Conservation (phyloP, 179 eudicot species). For the Silene coronaria region DNA sequence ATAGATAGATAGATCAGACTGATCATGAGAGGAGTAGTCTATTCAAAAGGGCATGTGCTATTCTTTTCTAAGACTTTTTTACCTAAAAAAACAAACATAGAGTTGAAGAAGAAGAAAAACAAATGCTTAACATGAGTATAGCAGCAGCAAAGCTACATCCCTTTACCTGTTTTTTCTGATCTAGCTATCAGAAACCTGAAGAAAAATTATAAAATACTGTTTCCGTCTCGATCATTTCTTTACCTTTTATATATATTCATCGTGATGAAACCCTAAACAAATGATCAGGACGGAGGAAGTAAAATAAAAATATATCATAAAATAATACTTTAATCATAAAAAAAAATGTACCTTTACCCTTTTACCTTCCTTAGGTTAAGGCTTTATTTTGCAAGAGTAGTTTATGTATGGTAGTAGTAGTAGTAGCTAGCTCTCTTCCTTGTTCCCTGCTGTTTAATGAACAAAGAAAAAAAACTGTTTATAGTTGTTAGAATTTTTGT, state of each 20-base stretch:
- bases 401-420: too few species aligned
- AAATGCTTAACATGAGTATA: background rate
- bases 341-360: constrained; percentile 7
- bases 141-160: background rate
- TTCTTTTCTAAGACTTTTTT: constrained; percentile 8
- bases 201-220: too few species aligned
- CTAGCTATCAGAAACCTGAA: background rate
- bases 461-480: constrained; percentile 5
- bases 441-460: constrained; percentile 19
- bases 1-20: constrained; percentile 22
- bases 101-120: background rate
- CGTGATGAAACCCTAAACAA: too few species aligned
- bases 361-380: constrained; percentile 23
- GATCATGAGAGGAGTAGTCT: constrained; percentile 13
- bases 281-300: too few species aligned
- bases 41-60: constrained; percentile 19
- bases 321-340: background rate
- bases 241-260: too few species aligned
- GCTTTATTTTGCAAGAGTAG: constrained; percentile 18
- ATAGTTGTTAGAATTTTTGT: background rate
- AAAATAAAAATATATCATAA: background rate
- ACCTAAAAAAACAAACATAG: constrained; percentile 16
- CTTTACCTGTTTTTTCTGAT: constrained; percentile 15
- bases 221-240: too few species aligned
- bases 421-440: background rate